Conservation (phyloP, 2,329 filamentous ascomycete species). For the Zymoseptoria pseudotritici region DNA sequence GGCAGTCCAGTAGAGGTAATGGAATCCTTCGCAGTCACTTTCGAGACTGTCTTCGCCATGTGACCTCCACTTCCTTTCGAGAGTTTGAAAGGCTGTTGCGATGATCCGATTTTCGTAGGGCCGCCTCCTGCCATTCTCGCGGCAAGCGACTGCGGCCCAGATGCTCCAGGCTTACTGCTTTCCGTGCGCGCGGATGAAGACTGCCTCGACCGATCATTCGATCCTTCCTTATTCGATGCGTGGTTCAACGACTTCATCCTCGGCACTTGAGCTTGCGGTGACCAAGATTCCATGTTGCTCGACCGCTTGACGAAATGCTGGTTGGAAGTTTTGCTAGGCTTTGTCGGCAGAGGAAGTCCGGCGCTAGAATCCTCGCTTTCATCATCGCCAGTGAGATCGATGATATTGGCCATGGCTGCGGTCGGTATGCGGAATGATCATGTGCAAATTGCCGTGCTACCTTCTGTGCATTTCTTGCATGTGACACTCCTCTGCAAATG, state of each 20-base stretch:
- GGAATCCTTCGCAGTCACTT: background rate
- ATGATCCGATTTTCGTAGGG: background rate
- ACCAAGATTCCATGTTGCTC: background rate
- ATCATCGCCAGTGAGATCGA: background rate
- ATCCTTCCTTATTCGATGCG: background rate
- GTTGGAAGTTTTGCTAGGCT: background rate
- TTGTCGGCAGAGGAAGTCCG: background rate
- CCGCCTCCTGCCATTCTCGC: background rate
- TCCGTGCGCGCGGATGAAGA: background rate
- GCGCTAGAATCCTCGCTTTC: background rate
- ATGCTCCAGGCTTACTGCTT: background rate
- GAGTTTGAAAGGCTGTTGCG: background rate
- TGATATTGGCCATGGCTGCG: background rate
- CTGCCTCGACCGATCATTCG: background rate
- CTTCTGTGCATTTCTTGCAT: background rate
- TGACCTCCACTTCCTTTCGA: background rate
- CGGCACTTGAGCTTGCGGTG: background rate
- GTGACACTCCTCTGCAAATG: background rate
- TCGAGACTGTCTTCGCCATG: background rate
- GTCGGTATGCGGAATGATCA: background rate
- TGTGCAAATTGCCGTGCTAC: background rate
- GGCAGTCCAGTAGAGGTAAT: background rate
- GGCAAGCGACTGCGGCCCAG: background rate
- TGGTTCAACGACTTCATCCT: background rate
- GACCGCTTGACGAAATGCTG: background rate